Conservation (phyloP, 2,329 filamentous ascomycete species). For the Pestalotiopsis sp. region DNA sequence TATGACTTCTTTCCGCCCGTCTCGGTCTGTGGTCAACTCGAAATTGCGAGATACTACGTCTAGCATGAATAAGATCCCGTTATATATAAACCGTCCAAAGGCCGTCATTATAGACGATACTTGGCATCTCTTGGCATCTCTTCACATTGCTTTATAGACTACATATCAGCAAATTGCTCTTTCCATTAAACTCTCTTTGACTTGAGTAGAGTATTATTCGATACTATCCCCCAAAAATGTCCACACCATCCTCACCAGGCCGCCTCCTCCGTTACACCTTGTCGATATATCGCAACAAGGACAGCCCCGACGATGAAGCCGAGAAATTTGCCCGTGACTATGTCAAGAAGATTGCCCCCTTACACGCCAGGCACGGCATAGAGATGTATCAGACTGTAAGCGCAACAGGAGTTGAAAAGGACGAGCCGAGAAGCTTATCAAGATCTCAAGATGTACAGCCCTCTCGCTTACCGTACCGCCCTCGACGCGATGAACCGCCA, state of each 20-base stretch:
- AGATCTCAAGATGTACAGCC: background rate
- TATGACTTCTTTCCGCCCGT: background rate
- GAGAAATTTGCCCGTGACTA: conserved; percentile 7
- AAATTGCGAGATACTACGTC: background rate
- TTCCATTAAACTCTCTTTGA: too few relatives aligned
- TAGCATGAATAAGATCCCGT: background rate
- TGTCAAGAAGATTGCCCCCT: background rate
- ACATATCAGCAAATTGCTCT: too few relatives aligned
- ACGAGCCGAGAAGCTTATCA: background rate
- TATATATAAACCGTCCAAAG: background rate
- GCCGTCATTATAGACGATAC: background rate
- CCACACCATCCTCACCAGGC: background rate
- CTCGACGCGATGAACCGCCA: conserved; percentile 8
- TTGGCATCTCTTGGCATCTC: background rate
- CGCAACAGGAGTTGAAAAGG: background rate
- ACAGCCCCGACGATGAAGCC: background rate
- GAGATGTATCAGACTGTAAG: conserved; percentile 7
- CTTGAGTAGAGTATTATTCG: background rate
- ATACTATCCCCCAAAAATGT: background rate
- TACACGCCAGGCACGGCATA: conserved; percentile 11
- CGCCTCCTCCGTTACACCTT: conserved; percentile 7
- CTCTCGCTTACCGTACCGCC: conserved; percentile 1
- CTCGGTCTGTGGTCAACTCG: background rate
- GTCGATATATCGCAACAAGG: conserved; percentile 7
- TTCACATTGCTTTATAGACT: background rate